phyloP scores from a whole-genome alignment of 2,329 filamentous ascomycete genomes.

The Cladophialophora bantiana region DNA sequence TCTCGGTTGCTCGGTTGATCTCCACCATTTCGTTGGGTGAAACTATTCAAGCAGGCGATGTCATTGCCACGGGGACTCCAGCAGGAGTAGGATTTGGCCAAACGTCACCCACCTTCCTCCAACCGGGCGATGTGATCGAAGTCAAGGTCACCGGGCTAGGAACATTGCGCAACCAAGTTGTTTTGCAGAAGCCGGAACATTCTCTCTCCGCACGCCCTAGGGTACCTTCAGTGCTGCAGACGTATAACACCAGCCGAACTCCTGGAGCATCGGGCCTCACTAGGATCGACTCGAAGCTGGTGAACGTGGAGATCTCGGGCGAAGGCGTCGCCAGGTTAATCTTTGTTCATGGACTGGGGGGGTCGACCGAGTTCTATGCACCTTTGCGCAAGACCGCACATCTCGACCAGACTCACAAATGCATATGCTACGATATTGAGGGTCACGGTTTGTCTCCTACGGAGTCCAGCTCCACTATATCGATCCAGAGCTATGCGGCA shows the following conservation, averaged over 20 bases:
- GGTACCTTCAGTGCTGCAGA: too few relatives aligned
- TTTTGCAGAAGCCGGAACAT: slow-evolving; percentile 9
- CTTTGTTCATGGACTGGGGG: slow-evolving; percentile 65
- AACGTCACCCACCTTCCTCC: slow-evolving; percentile 48
- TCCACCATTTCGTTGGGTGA: slow-evolving; percentile 57
- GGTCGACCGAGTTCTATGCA: slow-evolving; percentile 53
- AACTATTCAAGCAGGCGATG: slow-evolving; percentile 59
- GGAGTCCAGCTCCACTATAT: slow-evolving; percentile 51
- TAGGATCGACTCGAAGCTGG: slow-evolving; percentile 43
- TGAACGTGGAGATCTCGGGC: slow-evolving; percentile 50
- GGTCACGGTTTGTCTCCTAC: slow-evolving; percentile 64
- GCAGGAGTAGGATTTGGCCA: slow-evolving; percentile 53
- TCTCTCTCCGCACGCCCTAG: not conserved
- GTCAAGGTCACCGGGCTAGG: slow-evolving; percentile 51
- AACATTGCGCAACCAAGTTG: slow-evolving; percentile 46
- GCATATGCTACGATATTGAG: slow-evolving; percentile 62
- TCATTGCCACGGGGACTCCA: slow-evolving; percentile 59
- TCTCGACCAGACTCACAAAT: slow-evolving; percentile 41
- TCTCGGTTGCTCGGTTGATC: slow-evolving; percentile 57
- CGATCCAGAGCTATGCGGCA: slow-evolving; percentile 53
- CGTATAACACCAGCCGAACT: slow-evolving; percentile 35
- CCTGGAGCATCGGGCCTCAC: slow-evolving; percentile 41
- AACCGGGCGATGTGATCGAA: slow-evolving; percentile 50
- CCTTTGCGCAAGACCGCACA: slow-evolving; percentile 52
- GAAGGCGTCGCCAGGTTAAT: slow-evolving; percentile 45